These are phyloP conservation scores for Talaromyces sp. DNA, from an alignment of 2,329 filamentous ascomycete species.

Conservation along the genomic window DNA sequence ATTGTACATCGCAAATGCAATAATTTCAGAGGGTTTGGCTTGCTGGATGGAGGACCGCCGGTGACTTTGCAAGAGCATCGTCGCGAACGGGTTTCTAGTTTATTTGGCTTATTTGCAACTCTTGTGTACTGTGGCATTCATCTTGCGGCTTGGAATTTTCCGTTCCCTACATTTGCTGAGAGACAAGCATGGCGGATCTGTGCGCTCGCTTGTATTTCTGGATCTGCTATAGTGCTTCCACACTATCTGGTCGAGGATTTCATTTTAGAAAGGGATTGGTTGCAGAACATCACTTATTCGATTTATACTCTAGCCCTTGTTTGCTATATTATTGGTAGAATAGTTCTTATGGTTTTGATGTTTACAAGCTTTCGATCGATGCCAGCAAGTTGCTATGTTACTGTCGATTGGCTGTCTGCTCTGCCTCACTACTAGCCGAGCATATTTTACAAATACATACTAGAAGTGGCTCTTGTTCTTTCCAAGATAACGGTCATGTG, in stretches of 20 bases:
- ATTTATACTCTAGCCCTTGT: not conserved
- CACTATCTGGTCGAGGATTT: not conserved
- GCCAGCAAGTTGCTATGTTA: slow-evolving; percentile 7
- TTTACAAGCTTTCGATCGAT: slow-evolving; percentile 10
- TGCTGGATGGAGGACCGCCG: no score
- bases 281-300: not conserved
- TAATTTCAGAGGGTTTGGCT: no score
- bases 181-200: not conserved
- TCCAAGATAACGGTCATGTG: no score
- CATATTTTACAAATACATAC: no score
- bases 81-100: not conserved
- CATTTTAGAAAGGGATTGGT: not conserved
- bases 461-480: no score
- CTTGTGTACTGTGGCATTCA: not conserved
- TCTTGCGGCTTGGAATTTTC: not conserved
- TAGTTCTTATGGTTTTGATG: slow-evolving; percentile 10
- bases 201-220: not conserved
- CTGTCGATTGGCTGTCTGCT: slow-evolving; percentile 11
- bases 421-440: slow-evolving; percentile 7
- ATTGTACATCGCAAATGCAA: no score
- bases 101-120: not conserved
- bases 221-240: not conserved
- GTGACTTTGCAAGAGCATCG: no score
- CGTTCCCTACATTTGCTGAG: not conserved
- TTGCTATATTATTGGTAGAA: not conserved